These are phyloP conservation scores for Blastocystis sp. DNA, from an alignment of 352 stramenopile species.

Conservation along the genomic window DNA sequence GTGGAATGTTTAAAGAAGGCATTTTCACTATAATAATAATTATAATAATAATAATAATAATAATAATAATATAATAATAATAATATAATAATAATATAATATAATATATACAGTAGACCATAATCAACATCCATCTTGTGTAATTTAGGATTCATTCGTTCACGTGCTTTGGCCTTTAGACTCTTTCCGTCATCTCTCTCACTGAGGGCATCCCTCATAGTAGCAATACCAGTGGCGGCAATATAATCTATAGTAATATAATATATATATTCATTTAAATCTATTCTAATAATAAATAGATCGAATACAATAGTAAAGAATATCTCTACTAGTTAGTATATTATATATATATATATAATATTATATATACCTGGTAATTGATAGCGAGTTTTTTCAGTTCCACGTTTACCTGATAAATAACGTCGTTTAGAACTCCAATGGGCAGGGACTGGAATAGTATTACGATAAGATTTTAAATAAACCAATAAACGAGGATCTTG, in stretches of 20 bases:
- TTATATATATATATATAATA: no score
- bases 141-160: constrained; percentile 77
- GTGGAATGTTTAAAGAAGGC: constrained; percentile 95
- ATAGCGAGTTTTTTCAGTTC: constrained; percentile 79
- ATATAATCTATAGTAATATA: constrained; percentile 67
- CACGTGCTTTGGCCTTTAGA: constrained; percentile 59
- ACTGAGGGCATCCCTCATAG: constrained; percentile 53
- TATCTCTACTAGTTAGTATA: no score
- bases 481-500: constrained; percentile 77
- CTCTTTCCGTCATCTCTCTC: constrained; percentile 43
- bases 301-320: no score
- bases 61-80: no score
- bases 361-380: constrained; percentile 60
- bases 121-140: constrained; percentile 91
- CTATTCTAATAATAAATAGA: background rate
- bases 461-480: constrained; percentile 75
- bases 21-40: constrained; percentile 51
- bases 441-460: constrained; percentile 77
- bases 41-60: no score
- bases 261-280: background rate
- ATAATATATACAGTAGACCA: constrained; percentile 43
- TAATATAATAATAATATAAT: no score
- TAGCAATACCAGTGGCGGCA: constrained; percentile 70
- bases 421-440: constrained; percentile 94
- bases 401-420: constrained; percentile 83